Conservation (phyloP, 148 eudicot genomes). For the Gaultheria prostrata region DNA sequence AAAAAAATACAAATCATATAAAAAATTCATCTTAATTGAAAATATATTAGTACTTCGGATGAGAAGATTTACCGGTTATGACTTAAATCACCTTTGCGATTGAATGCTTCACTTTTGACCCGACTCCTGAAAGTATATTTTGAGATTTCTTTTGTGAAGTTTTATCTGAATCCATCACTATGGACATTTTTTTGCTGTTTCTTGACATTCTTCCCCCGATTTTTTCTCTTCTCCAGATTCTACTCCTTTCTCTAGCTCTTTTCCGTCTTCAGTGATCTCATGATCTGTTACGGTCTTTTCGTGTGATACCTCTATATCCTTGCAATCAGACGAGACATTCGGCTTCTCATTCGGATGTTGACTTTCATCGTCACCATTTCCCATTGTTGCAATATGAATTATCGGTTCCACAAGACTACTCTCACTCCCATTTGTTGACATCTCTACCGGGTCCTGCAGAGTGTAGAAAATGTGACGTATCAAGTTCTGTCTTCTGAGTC, state of each 20-base stretch:
- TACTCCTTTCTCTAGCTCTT: neutral
- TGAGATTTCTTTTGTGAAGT: slow-evolving; percentile 53
- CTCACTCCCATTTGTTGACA: neutral
- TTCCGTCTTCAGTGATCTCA: neutral
- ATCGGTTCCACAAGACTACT: neutral
- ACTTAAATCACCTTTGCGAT: slow-evolving; percentile 74
- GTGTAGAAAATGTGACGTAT: neutral
- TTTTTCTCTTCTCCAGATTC: neutral
- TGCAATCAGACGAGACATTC: neutral
- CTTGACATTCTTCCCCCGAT: neutral
- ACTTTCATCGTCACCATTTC: neutral
- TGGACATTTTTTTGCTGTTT: neutral
- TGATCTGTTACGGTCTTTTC: neutral
- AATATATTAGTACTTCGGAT: neutral
- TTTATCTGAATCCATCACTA: slow-evolving; percentile 20
- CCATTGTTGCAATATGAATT: neutral
- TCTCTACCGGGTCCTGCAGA: neutral
- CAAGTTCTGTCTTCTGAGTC: neutral
- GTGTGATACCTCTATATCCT: neutral
- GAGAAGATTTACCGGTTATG: slow-evolving; percentile 58
- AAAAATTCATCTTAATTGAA: no score
- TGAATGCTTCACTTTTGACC: slow-evolving; percentile 72
- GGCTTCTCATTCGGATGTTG: neutral
- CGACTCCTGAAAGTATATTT: slow-evolving; percentile 61
- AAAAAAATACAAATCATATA: no score